Conservation (phyloP, 768 basidiomycete genomes). For the Podaxis mareebaensis region DNA sequence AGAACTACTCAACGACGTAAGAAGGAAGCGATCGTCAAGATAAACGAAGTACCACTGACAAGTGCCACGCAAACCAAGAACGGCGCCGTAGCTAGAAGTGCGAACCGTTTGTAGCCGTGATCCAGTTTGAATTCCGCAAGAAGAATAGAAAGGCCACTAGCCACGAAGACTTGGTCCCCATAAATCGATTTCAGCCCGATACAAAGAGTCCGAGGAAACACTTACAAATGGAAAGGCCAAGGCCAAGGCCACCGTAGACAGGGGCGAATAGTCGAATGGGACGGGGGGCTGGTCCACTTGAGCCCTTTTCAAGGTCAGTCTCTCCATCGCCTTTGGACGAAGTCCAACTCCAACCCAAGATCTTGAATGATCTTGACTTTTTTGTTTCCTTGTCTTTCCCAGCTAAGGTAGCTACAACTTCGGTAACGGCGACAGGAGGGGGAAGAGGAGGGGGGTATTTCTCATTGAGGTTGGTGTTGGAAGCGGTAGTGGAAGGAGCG, state of each 20-base stretch:
- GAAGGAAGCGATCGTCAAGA: not conserved
- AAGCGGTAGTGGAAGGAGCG: constrained; percentile 48
- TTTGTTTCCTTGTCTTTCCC: constrained; percentile 27
- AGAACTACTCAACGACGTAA: constrained; percentile 51
- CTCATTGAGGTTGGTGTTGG: constrained; percentile 57
- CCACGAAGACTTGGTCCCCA: constrained; percentile 59
- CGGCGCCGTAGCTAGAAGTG: constrained; percentile 62
- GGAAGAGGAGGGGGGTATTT: constrained; percentile 42
- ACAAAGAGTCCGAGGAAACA: constrained; percentile 13
- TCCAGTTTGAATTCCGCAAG: constrained; percentile 73
- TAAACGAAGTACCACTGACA: constrained; percentile 38
- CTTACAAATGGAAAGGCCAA: constrained; percentile 67
- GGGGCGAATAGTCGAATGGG: constrained; percentile 69
- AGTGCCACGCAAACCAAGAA: constrained; percentile 77
- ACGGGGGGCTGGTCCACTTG: constrained; percentile 36
- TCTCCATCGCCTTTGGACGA: constrained; percentile 25
- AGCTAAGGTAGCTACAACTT: constrained; percentile 31
- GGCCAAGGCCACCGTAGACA: constrained; percentile 69
- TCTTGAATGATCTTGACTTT: constrained; percentile 24
- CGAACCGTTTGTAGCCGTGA: constrained; percentile 60
- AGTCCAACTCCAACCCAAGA: constrained; percentile 49
- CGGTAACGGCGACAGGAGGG: constrained; percentile 30
- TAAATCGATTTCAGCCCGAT: not conserved
- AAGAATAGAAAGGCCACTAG: constrained; percentile 56
- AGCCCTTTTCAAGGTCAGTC: constrained; percentile 53